phyloP scores from a whole-genome alignment of 495 filamentous ascomycete species.

The Penicillium coffeae region DNA sequence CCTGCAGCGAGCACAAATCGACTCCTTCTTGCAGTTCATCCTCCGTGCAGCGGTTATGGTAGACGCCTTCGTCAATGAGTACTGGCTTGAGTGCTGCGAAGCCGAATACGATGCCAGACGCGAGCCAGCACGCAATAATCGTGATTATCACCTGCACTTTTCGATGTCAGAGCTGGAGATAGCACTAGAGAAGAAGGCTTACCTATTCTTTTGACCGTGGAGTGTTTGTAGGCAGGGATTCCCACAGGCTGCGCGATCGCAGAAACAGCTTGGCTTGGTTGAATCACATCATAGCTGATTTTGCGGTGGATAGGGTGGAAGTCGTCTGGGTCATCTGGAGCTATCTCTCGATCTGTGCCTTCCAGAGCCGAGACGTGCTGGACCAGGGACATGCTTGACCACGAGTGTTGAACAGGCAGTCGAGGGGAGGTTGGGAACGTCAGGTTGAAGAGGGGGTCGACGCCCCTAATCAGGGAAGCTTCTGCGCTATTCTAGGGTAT shows the following conservation, averaged over 20 bases:
- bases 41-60: conserved; percentile 41
- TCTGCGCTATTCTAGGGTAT: background rate
- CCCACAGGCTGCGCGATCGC: conserved; percentile 4
- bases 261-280: conserved; percentile 2
- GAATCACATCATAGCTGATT: conserved; percentile 17
- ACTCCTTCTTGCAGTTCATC: conserved; percentile 39
- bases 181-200: too few relatives aligned
- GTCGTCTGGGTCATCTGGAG: conserved; percentile 17
- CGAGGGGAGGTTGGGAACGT: too few relatives aligned
- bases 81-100: conserved; percentile 72
- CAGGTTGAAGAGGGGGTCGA: background rate
- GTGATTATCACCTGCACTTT: conserved; percentile 15
- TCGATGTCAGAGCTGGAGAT: background rate
- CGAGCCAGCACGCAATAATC: conserved; percentile 14
- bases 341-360: conserved; percentile 35
- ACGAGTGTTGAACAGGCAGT: conserved; percentile 22
- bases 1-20: conserved; percentile 62
- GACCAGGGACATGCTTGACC: conserved; percentile 40
- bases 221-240: conserved; percentile 11
- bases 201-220: conserved; percentile 9
- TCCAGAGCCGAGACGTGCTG: conserved; percentile 41
- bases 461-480: background rate
- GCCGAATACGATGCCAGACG: conserved; percentile 64
- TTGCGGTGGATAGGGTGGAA: conserved; percentile 5
- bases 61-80: conserved; percentile 63